Evolutionary conservation across 2,329 filamentous ascomycete species (phyloP).

Genomic region (Stachybotrys echinatus): DNA sequence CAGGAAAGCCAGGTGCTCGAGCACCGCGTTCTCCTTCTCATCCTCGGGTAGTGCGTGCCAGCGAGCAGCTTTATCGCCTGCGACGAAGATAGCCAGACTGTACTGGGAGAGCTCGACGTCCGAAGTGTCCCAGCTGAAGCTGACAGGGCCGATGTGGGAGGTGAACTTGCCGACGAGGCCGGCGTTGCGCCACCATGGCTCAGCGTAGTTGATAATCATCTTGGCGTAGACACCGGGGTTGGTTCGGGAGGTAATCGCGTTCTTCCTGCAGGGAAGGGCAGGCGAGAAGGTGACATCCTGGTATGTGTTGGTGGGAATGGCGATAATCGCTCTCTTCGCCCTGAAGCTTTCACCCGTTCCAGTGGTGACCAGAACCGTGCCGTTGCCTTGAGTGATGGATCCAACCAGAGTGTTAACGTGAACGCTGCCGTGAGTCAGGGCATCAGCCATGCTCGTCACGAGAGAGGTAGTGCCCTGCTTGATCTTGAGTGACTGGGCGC

Average conservation of each 20-base stretch:
- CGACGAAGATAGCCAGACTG: slow-evolving; percentile 24
- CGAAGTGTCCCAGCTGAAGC: slow-evolving; percentile 21
- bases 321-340: slow-evolving; percentile 17
- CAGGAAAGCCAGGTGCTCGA: slow-evolving; percentile 11
- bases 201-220: slow-evolving; percentile 31
- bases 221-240: slow-evolving; percentile 30
- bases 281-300: slow-evolving; percentile 15
- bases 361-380: slow-evolving; percentile 10
- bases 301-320: slow-evolving; percentile 18
- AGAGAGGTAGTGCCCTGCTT: slow-evolving; percentile 4
- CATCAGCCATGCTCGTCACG: slow-evolving; percentile 7
- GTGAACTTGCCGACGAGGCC: slow-evolving; percentile 35
- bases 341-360: slow-evolving; percentile 5
- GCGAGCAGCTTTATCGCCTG: slow-evolving; percentile 19
- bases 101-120: slow-evolving; percentile 15
- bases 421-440: slow-evolving; percentile 8
- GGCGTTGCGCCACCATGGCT: slow-evolving; percentile 38
- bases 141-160: slow-evolving; percentile 22
- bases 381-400: slow-evolving; percentile 8
- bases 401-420: slow-evolving; percentile 11
- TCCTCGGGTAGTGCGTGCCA: slow-evolving; percentile 15
- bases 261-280: slow-evolving; percentile 21
- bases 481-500: slow-evolving; percentile 7
- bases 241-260: slow-evolving; percentile 18
- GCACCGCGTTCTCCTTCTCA: slow-evolving; percentile 7